Evolutionary conservation across 768 basidiomycete species (phyloP), one percentile per base, ranked within the genome.

Genomic region (Infundibulicybe gibba): DNA sequence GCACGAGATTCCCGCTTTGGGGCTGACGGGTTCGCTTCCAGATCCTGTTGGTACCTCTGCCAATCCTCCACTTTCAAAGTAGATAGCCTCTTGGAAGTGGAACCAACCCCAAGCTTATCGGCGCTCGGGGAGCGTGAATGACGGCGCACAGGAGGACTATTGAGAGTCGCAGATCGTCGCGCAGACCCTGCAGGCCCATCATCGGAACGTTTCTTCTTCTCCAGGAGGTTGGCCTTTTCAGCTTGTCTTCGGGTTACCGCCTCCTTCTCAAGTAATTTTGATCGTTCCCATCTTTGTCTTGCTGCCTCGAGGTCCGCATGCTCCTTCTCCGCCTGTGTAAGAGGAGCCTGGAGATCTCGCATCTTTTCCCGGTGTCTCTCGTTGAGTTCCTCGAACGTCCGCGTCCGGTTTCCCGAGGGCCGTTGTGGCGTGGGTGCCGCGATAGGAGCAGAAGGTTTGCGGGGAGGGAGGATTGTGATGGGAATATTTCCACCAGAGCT

Each of bases 301-400:
- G 90, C 92, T n/a, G 80, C 80, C 46, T 75, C 77, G 14, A 94
- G 54, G 21, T 88, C 79, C 1, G 86, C 89, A 50, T 85, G 77
- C 58, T 93, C 87, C 58, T 79, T 81, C 66, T 85, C 82, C 2
- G 85, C 84, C 54, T 80, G 76, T n/a, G 87, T 93, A 30, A 97
- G 67, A 4, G 93, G 93, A 33, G 75, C 81, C 67, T 97, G 93
- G 52, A 97, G 61, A 57, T 83, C 81, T 31, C 76, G 77, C 70
- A 97, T 77, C 67, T 90, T 89, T 67, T 88, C 83, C 41, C 88
- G 79, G 56, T 95, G 93, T 14, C 92, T 75, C 54, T 91, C 89
- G 40, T 81, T 83, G 30, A 95, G 72, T 61, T 95, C 91, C 63
- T 94, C 93, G 60, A 88, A 90, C 2, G 92, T 91, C 48, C 81